Evolutionary conservation across 768 basidiomycete genomes (phyloP).

Genomic region (Trametes elegans): DNA sequence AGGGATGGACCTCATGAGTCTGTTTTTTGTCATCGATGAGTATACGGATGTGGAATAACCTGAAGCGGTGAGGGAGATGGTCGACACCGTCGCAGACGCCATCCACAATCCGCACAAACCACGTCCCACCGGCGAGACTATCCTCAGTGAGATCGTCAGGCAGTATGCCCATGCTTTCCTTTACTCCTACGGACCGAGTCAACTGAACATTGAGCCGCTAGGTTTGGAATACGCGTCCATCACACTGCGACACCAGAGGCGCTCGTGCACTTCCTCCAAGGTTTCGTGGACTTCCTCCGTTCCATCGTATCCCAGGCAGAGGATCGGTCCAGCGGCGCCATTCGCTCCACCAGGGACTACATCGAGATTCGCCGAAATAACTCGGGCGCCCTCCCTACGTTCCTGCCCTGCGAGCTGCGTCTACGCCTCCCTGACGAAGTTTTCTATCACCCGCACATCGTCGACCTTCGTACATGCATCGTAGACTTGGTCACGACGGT

Average conservation of each 20-base stretch:
- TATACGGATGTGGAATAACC: constrained; percentile 21
- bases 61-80: constrained; percentile 11
- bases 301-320: constrained; percentile 26
- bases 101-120: constrained; percentile 23
- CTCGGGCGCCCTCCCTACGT: constrained; percentile 25
- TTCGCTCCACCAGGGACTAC: constrained; percentile 25
- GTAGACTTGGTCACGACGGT: constrained; percentile 64
- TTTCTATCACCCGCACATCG: constrained; percentile 51
- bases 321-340: constrained; percentile 18
- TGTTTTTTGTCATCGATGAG: constrained; percentile 29
- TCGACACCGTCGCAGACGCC: constrained; percentile 25
- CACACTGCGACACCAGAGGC: constrained; percentile 11
- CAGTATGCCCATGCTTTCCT: too few relatives aligned
- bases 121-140: constrained; percentile 22
- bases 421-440: constrained; percentile 60
- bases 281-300: constrained; percentile 23
- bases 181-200: neutral
- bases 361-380: constrained; percentile 27
- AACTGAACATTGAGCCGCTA: neutral
- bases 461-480: constrained; percentile 49
- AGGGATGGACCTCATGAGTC: constrained; percentile 26
- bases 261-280: constrained; percentile 21
- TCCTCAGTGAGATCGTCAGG: constrained; percentile 23
- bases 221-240: constrained; percentile 12
- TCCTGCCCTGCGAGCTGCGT: constrained; percentile 34